Percentiles rank a stretch among this genome's conserved stretches.
Conservation (phyloP, 1,284 basidiomycete genomes). For the Ganoderma lingzhi region DNA sequence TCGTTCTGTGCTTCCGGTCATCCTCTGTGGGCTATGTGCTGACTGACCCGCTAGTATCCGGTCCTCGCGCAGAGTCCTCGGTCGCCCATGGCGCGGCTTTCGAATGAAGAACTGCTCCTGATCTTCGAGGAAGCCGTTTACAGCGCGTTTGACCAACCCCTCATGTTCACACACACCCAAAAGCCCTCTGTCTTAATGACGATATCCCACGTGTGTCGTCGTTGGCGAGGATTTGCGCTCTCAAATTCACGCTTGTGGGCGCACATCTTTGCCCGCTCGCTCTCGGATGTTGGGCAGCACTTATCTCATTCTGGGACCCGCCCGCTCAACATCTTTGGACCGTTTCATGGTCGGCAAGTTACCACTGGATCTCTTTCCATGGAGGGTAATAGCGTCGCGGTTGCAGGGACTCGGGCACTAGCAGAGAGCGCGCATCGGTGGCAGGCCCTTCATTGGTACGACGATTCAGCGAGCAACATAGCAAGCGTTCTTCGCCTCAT, state of each 20-base stretch:
- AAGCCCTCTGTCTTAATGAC: neutral
- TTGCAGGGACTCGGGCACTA: neutral
- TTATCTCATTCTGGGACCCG: neutral
- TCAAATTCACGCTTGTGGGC: neutral
- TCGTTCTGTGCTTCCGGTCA: neutral
- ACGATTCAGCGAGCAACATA: neutral
- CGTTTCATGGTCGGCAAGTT: neutral
- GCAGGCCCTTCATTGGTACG: neutral
- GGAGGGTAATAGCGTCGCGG: neutral
- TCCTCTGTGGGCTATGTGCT: neutral
- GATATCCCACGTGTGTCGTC: neutral
- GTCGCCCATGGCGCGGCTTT: neutral
- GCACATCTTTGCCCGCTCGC: neutral
- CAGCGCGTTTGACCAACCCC: neutral
- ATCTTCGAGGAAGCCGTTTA: neutral
- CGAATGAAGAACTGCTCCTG: neutral
- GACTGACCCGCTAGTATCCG: too few species aligned
- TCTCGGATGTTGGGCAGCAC: neutral
- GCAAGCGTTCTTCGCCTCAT: neutral
- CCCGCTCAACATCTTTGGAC: neutral
- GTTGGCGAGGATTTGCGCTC: neutral
- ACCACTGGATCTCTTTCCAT: neutral
- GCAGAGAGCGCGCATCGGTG: neutral
- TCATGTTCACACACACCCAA: neutral
- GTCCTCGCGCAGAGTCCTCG: neutral